These are phyloP conservation scores for Excoecaria agallocha DNA, from an alignment of 345 rosid species.

Conservation along the genomic window DNA sequence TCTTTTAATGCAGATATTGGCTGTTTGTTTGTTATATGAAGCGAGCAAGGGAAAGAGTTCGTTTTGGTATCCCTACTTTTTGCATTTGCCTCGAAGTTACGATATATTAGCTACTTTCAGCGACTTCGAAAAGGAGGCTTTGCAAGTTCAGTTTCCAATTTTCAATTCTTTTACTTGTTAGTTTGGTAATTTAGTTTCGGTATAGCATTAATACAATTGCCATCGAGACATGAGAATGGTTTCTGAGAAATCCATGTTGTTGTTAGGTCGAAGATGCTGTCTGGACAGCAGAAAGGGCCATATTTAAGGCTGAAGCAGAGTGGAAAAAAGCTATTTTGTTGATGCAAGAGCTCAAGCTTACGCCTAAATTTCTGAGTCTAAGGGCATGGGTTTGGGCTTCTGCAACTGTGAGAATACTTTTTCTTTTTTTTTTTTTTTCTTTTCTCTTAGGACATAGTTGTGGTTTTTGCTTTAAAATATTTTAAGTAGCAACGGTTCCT, in stretches of 20 bases:
- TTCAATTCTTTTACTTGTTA: constrained; percentile 11
- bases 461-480: background rate
- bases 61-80: constrained; percentile 64
- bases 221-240: background rate
- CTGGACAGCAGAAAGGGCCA: constrained; percentile 74
- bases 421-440: no score
- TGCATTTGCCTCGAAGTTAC: constrained; percentile 65
- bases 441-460: background rate
- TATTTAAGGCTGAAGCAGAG: constrained; percentile 49
- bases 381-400: constrained; percentile 93
- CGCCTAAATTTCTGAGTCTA: constrained; percentile 48
- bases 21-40: constrained; percentile 66
- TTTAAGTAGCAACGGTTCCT: background rate
- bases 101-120: constrained; percentile 62
- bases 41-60: constrained; percentile 67
- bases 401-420: constrained; percentile 59
- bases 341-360: constrained; percentile 59
- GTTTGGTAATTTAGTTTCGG: constrained; percentile 16
- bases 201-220: background rate
- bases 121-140: constrained; percentile 62
- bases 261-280: constrained; percentile 83
- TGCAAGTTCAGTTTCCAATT: constrained; percentile 61
- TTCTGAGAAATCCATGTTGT: constrained; percentile 2
- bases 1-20: constrained; percentile 51
- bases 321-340: constrained; percentile 59